Conservation (phyloP, 805 yeast genomes). For the Cyberlindnera veronae region DNA sequence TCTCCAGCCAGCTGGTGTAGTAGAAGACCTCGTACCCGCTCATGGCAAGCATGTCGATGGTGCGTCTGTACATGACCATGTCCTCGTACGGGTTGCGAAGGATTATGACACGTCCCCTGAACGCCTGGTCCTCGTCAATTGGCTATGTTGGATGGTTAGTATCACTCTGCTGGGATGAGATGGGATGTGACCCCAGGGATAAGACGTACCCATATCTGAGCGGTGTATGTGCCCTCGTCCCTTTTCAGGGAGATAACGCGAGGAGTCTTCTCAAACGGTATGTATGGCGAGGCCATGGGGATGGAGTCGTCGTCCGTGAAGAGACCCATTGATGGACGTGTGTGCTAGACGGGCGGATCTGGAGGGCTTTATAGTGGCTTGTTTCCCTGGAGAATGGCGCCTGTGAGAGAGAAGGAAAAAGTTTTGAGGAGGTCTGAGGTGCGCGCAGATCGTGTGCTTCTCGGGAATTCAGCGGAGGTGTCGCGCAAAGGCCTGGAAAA, state of each 20-base stretch:
- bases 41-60: slow-evolving; percentile 16
- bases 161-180: slow-evolving; percentile 6
- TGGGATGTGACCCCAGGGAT: slow-evolving; percentile 11
- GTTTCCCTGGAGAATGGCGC: too few species aligned
- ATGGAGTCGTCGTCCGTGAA: neutral
- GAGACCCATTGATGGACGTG: too few species aligned
- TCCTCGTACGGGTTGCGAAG: slow-evolving; percentile 22
- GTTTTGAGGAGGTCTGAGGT: too few species aligned
- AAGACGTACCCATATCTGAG: slow-evolving; percentile 25
- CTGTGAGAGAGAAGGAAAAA: too few species aligned
- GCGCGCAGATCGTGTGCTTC: too few species aligned
- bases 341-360: too few species aligned
- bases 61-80: slow-evolving; percentile 11
- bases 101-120: slow-evolving; percentile 20
- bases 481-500: too few species aligned
- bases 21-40: slow-evolving; percentile 21
- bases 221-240: slow-evolving; percentile 28
- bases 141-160: slow-evolving; percentile 9
- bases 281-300: slow-evolving; percentile 11
- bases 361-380: too few species aligned
- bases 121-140: slow-evolving; percentile 14
- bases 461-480: too few species aligned
- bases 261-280: slow-evolving; percentile 17
- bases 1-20: slow-evolving; percentile 11
- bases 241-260: slow-evolving; percentile 11